Evolutionary conservation across 1,284 basidiomycete genomes (phyloP), one percentile per base, ranked within the genome.

Genomic region (Apiotrichum sp.): DNA sequence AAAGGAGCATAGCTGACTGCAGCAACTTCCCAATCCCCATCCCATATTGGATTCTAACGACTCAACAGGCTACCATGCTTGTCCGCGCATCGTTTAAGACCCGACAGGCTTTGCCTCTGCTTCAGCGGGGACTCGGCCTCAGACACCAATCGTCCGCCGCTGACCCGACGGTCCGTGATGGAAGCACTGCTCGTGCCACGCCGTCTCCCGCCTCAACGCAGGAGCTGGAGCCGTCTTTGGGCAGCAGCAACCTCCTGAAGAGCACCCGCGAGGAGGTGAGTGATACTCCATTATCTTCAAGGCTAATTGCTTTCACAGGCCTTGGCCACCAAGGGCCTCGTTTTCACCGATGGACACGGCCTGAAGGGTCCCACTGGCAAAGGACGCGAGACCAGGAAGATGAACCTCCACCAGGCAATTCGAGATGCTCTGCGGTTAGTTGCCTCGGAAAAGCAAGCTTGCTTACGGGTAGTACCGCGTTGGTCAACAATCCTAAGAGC

Each of bases 321-420:
- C 4, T 75, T 93, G 14, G 82, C 84, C 34, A 86, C 87, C 0
- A 83, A 85, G 4, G 88, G 85, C 9, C 70, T 93, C 45, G 71
- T 63, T 32, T 93, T 88, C 83, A 70, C 78, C 7, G 87, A 89
- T 61, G 84, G 84, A 36, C 83, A 84, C 60, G 59, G 79, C 68
- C 53, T 80, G 72, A 60, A 57, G 50, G 72, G 72, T 3, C 64
- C 65, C 34, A 80, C 84, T 43, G 78, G 87, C n/a, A 84, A 82
- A 41, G 88, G 87, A 31, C 82, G 87, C 50, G 88, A 91, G 74
- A 90, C 88, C 31, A 81, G 88, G 56, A 89, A 89, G 78, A 92
- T 92, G 88, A 93, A 93, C 70, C 78, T 86, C 61, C 92, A 91
- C 71, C 90, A 93, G 71, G 86, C 90, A 1, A 82, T 93, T n/a